phyloP scores from a whole-genome alignment of 2,329 filamentous ascomycete species.

The Trichophyton mentagrophytes region DNA sequence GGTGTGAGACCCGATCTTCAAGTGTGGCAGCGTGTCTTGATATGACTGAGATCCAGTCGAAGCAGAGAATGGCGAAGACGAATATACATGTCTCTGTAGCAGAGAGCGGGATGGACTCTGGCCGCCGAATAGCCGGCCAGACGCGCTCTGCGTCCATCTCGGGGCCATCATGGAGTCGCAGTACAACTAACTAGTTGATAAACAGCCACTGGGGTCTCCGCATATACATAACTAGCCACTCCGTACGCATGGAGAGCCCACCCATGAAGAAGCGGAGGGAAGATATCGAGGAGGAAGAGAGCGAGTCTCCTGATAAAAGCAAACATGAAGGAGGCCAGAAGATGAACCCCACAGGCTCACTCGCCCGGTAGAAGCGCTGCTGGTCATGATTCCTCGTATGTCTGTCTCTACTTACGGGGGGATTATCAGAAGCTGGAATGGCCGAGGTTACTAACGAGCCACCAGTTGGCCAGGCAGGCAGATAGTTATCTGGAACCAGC shows the following conservation, averaged over 20 bases:
- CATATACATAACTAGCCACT: too few species aligned
- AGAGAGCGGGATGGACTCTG: neutral
- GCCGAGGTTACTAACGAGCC: too few species aligned
- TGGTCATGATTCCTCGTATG: too few species aligned
- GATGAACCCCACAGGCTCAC: neutral
- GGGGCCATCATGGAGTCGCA: neutral
- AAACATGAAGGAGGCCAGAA: neutral
- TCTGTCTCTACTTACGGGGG: too few species aligned
- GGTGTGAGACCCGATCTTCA: constrained; percentile 52
- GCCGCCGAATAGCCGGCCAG: neutral
- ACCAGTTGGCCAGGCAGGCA: too few species aligned
- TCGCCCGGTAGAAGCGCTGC: too few species aligned
- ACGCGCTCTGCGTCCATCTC: neutral
- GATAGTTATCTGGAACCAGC: too few species aligned
- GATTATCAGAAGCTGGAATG: too few species aligned
- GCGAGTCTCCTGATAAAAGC: neutral
- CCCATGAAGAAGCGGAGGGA: too few species aligned
- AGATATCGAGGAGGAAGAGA: neutral
- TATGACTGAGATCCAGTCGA: constrained; percentile 29
- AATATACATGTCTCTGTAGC: neutral
- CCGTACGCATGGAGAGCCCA: neutral
- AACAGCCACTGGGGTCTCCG: neutral
- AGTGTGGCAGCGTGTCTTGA: constrained; percentile 53
- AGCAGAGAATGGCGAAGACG: constrained; percentile 20
- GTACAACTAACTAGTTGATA: too few species aligned